phyloP scores from a whole-genome alignment of 345 rosid species.

The Isatis tinctoria region DNA sequence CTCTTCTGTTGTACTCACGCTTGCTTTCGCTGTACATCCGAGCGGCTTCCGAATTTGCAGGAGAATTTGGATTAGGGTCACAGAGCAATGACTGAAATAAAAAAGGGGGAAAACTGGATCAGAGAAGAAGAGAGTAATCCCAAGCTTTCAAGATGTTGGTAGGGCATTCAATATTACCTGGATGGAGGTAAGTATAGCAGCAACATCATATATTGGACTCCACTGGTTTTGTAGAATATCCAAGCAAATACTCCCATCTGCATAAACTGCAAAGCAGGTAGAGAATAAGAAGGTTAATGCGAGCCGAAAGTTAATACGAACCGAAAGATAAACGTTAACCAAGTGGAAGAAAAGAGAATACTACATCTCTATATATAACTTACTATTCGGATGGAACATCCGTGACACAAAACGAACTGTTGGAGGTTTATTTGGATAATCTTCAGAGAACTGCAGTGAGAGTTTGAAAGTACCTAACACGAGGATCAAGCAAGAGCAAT shows the following conservation, averaged over 20 bases:
- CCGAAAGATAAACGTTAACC: neutral
- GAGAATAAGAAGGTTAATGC: neutral
- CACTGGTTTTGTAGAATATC: conserved; percentile 96
- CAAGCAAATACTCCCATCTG: conserved; percentile 95
- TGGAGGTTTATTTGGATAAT: conserved; percentile 69
- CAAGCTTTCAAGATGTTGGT: neutral
- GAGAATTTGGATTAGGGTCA: conserved; percentile 82
- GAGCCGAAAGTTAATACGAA: neutral
- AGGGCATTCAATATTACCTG: conserved; percentile 46
- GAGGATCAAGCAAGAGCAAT: conserved; percentile 4
- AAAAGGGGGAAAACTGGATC: neutral
- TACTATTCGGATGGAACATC: conserved; percentile 71
- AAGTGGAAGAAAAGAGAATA: neutral
- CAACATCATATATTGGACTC: conserved; percentile 98
- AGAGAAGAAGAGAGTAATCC: neutral
- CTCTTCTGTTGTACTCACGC: conserved; percentile 71
- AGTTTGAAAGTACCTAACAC: conserved; percentile 59
- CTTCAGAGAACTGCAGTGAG: conserved; percentile 58
- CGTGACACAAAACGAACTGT: conserved; percentile 62
- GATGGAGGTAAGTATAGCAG: conserved; percentile 93
- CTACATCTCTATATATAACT: conserved; percentile 15
- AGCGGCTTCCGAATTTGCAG: conserved; percentile 88
- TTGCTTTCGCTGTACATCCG: conserved; percentile 75
- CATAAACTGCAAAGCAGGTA: conserved; percentile 59
- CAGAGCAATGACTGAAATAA: conserved; percentile 60